Percentiles rank a stretch among this genome's conserved stretches.
Evolutionary conservation across 768 basidiomycete species (phyloP).

Genomic region (Suillus americanus): DNA sequence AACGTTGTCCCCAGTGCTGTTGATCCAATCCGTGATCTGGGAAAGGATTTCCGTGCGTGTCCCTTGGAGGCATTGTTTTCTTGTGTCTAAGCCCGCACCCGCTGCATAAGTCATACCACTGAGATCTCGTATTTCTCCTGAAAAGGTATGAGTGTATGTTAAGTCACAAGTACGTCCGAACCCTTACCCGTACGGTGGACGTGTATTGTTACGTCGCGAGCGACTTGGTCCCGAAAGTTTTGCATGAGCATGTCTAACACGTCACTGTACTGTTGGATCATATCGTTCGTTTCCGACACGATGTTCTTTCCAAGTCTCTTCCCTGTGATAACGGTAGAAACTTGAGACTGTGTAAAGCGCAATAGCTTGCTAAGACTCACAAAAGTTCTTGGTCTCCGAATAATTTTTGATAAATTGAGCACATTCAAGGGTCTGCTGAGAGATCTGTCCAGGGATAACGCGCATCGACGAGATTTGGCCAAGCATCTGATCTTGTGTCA

Average conservation of each 20-base stretch:
- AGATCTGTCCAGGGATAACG: too few relatives aligned
- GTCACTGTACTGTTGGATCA: not conserved
- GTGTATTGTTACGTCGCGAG: not conserved
- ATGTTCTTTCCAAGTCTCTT: not conserved
- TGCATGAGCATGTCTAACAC: not conserved
- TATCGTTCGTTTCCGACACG: not conserved
- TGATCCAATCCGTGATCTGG: constrained; percentile 25
- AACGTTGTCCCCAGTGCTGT: constrained; percentile 7
- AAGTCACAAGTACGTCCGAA: not conserved
- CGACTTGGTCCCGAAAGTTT: constrained; percentile 1
- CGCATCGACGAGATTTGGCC: too few relatives aligned
- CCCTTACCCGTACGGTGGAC: not conserved
- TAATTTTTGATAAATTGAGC: too few relatives aligned
- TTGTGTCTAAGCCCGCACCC: too few relatives aligned
- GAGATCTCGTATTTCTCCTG: not conserved
- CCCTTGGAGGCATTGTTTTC: too few relatives aligned
- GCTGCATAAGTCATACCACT: not conserved
- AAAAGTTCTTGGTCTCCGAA: constrained; percentile 18
- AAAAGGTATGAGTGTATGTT: not conserved
- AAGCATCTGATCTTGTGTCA: too few relatives aligned
- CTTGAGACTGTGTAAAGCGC: not conserved
- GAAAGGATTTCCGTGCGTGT: too few relatives aligned
- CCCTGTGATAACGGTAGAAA: not conserved
- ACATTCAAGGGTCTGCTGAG: too few relatives aligned
- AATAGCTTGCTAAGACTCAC: constrained; percentile 12